Conservation (phyloP, 768 basidiomycete species). For the Kwoniella dendrophila region DNA sequence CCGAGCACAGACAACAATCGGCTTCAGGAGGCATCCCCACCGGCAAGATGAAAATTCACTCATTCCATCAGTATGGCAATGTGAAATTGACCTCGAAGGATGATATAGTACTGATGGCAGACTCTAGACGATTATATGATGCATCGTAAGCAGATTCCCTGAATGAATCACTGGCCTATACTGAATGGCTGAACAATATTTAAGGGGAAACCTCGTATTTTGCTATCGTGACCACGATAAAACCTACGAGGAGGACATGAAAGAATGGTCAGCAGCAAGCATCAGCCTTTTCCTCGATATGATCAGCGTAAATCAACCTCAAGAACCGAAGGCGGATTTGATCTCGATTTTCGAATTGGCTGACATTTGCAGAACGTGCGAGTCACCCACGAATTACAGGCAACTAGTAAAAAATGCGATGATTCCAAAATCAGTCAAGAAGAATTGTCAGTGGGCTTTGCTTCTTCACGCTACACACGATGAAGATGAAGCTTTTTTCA, state of each 20-base stretch:
- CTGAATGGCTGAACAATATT: no score
- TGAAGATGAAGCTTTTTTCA: not conserved
- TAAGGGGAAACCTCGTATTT: no score
- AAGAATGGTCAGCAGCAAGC: not conserved
- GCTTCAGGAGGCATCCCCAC: no score
- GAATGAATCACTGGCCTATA: no score
- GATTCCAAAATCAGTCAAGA: no score
- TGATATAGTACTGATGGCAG: not conserved
- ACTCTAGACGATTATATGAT: not conserved
- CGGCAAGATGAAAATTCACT: not conserved
- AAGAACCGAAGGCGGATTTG: not conserved
- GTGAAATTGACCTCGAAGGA: slow-evolving; percentile 1
- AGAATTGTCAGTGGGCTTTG: not conserved
- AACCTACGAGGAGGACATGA: not conserved
- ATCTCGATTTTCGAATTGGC: not conserved
- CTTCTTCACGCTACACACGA: not conserved
- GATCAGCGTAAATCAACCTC: not conserved
- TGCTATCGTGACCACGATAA: no score
- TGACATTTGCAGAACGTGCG: not conserved
- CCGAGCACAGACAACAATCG: no score
- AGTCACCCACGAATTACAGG: not conserved
- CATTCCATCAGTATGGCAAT: slow-evolving; percentile 4
- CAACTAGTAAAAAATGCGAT: no score
- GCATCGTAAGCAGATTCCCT: slow-evolving; percentile 7
- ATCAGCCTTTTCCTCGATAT: not conserved